phyloP scores from a whole-genome alignment of 2,329 filamentous ascomycete genomes.

The Claviceps purpurea region DNA sequence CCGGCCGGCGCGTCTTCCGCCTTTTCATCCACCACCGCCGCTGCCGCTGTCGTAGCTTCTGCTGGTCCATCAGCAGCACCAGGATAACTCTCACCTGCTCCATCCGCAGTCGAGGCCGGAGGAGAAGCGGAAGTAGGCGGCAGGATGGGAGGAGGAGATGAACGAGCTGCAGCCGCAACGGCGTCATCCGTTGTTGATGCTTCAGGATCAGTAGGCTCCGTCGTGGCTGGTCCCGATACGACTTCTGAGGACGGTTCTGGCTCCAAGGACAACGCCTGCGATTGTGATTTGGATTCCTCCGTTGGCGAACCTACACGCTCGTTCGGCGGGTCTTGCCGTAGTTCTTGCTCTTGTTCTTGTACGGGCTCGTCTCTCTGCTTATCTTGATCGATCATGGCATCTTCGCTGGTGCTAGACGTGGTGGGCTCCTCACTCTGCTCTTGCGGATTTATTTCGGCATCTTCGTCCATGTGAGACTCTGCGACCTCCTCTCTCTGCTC shows the following conservation, averaged over 20 bases:
- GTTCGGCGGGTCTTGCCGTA: background rate
- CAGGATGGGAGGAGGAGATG: background rate
- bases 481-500: constrained; percentile 11
- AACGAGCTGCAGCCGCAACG: background rate
- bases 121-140: background rate
- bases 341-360: constrained; percentile 5
- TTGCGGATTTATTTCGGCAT: background rate
- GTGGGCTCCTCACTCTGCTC: constrained; percentile 11
- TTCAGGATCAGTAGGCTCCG: background rate
- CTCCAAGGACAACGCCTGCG: background rate
- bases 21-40: background rate
- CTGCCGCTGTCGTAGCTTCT: no score
- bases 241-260: background rate
- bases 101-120: background rate
- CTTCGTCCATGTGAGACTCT: background rate
- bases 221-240: background rate
- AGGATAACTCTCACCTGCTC: background rate
- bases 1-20: constrained; percentile 6
- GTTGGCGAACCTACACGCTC: constrained; percentile 6
- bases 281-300: background rate
- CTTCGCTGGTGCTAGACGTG: background rate
- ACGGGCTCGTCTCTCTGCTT: constrained; percentile 3
- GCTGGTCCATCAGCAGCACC: background rate
- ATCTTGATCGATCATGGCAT: background rate
- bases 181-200: background rate